phyloP scores from a whole-genome alignment of 768 basidiomycete species.

The Podaxis pistillaris region DNA sequence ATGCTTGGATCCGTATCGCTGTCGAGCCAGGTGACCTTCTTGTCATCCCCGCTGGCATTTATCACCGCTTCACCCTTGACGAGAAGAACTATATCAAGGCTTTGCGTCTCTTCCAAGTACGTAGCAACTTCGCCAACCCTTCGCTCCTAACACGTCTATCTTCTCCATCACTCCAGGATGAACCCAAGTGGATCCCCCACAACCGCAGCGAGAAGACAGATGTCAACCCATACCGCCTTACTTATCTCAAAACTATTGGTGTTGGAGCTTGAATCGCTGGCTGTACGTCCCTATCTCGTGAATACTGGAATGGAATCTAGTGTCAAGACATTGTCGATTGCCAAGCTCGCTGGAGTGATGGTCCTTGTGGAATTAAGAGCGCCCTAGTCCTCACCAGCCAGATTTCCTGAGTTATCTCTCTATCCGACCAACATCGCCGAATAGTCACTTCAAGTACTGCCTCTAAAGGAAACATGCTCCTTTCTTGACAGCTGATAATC shows the following conservation, averaged over 20 bases:
- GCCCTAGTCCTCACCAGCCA: too few species aligned
- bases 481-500: too few species aligned
- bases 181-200: slow-evolving; percentile 87
- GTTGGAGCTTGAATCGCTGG: slow-evolving; percentile 33
- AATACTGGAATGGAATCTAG: too few species aligned
- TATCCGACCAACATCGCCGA: too few species aligned
- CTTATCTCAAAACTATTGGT: slow-evolving; percentile 55
- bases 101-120: slow-evolving; percentile 81
- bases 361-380: too few species aligned
- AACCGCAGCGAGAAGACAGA: slow-evolving; percentile 66
- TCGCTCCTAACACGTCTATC: not conserved
- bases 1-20: slow-evolving; percentile 81
- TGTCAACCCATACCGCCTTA: slow-evolving; percentile 55
- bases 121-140: slow-evolving; percentile 12
- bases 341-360: too few species aligned
- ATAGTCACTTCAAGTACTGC: too few species aligned
- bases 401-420: too few species aligned
- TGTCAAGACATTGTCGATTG: too few species aligned
- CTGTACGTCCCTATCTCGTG: not conserved
- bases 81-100: slow-evolving; percentile 69
- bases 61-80: slow-evolving; percentile 93
- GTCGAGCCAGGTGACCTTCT: slow-evolving; percentile 80
- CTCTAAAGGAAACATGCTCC: too few species aligned
- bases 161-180: slow-evolving; percentile 54
- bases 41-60: slow-evolving; percentile 87